Conservation (phyloP, 495 filamentous ascomycete genomes). For the Choiromyces venosus region DNA sequence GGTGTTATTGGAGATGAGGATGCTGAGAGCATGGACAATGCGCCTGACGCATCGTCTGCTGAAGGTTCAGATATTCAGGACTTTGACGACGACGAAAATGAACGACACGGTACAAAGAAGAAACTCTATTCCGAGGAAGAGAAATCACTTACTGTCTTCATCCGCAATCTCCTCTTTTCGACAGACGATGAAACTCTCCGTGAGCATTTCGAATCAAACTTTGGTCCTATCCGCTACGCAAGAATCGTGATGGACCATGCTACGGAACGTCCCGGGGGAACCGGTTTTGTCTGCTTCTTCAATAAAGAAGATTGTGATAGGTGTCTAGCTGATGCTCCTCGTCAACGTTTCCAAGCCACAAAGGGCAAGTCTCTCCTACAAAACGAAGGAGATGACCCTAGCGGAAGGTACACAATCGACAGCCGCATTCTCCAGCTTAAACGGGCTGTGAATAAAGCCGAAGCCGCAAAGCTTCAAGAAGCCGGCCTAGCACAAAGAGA, state of each 20-base stretch:
- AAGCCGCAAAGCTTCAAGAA: constrained; percentile 68
- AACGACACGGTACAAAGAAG: constrained; percentile 15
- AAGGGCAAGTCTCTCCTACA: constrained; percentile 74
- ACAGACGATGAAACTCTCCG: constrained; percentile 71
- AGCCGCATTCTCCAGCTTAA: constrained; percentile 79
- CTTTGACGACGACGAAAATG: constrained; percentile 19
- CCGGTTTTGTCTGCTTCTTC: constrained; percentile 92
- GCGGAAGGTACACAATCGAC: constrained; percentile 80
- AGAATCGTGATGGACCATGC: constrained; percentile 78
- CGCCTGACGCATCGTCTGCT: constrained; percentile 35
- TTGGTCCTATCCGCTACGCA: constrained; percentile 80
- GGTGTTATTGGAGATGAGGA: constrained; percentile 41
- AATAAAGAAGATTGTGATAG: constrained; percentile 62
- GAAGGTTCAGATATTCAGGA: constrained; percentile 37
- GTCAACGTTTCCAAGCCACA: constrained; percentile 44
- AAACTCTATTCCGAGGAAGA: constrained; percentile 44
- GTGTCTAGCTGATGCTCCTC: constrained; percentile 70
- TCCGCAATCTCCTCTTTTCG: constrained; percentile 90
- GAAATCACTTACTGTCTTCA: constrained; percentile 73
- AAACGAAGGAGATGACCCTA: constrained; percentile 67
- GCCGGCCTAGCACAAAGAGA: constrained; percentile 59
- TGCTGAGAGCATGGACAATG: constrained; percentile 42
- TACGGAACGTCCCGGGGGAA: constrained; percentile 80
- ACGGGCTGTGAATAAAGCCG: constrained; percentile 72
- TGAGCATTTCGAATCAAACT: constrained; percentile 68